Evolutionary conservation across 208 protist genomes (phyloP).

Genomic region (Trypanosoma brucei): DNA sequence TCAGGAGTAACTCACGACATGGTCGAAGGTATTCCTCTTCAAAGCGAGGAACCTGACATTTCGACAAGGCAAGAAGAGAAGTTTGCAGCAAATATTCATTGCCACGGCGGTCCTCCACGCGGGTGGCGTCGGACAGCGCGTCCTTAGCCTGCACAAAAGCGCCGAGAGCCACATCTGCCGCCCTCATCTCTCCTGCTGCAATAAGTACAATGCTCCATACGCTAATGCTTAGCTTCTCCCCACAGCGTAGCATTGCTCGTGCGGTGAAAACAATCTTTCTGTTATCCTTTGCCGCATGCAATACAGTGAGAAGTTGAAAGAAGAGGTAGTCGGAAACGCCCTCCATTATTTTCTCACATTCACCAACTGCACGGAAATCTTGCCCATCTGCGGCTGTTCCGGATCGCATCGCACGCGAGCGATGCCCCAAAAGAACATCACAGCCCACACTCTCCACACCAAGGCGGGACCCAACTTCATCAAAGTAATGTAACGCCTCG

Average conservation of each 20-base stretch:
- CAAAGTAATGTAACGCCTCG: conserved; percentile 46
- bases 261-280: conserved; percentile 35
- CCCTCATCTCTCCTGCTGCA: conserved; percentile 47
- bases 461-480: conserved; percentile 27
- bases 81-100: conserved; percentile 78
- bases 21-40: conserved; percentile 54
- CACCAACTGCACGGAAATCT: neutral
- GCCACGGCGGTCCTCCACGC: conserved; percentile 22
- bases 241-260: conserved; percentile 34
- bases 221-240: conserved; percentile 24
- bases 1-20: conserved; percentile 23
- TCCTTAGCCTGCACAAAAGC: conserved; percentile 22
- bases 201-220: conserved; percentile 73
- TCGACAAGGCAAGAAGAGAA: conserved; percentile 56
- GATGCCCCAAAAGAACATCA: conserved; percentile 9
- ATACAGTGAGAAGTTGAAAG: conserved; percentile 49
- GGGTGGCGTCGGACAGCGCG: neutral
- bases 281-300: conserved; percentile 52
- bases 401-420: neutral
- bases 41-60: conserved; percentile 60
- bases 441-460: conserved; percentile 17
- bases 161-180: conserved; percentile 51
- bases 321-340: conserved; percentile 30
- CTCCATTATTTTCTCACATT: conserved; percentile 3
- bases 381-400: neutral